Conservation (phyloP, 495 filamentous ascomycete species). For the Penicillium daleae region DNA sequence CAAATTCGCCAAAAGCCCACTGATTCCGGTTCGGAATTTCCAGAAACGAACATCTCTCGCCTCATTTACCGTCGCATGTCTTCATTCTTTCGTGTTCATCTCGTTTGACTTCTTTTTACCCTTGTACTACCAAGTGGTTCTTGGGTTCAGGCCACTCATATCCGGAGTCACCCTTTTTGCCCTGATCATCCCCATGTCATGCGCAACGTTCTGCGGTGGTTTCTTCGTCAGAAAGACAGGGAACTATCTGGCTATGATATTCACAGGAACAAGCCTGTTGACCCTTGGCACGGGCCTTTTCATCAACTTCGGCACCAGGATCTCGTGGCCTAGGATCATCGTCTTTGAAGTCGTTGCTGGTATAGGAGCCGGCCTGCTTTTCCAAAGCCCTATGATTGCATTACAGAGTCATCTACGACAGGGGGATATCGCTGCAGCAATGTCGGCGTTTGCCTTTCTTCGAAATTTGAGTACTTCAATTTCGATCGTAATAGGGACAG, state of each 20-base stretch:
- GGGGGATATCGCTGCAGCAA: slow-evolving; percentile 42
- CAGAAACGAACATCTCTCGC: not conserved
- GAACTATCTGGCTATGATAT: slow-evolving; percentile 47
- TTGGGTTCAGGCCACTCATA: slow-evolving; percentile 7
- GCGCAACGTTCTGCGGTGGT: slow-evolving; percentile 25
- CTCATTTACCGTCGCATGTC: slow-evolving; percentile 8
- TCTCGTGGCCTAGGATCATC: slow-evolving; percentile 64
- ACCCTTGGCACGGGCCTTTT: slow-evolving; percentile 66
- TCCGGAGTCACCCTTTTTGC: slow-evolving; percentile 14
- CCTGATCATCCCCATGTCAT: slow-evolving; percentile 11
- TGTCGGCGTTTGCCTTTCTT: slow-evolving; percentile 43
- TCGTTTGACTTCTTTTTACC: slow-evolving; percentile 16
- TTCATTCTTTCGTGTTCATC: slow-evolving; percentile 12
- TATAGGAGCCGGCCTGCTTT: slow-evolving; percentile 68
- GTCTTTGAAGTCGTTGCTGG: slow-evolving; percentile 55
- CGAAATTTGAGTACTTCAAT: slow-evolving; percentile 40
- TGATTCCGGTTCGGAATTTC: slow-evolving; percentile 12
- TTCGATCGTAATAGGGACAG: slow-evolving; percentile 50
- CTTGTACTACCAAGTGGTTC: slow-evolving; percentile 14
- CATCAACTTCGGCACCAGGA: slow-evolving; percentile 55
- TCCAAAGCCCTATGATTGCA: slow-evolving; percentile 59
- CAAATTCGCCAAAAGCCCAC: slow-evolving; percentile 5
- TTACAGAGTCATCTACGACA: slow-evolving; percentile 41
- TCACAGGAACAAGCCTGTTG: slow-evolving; percentile 58
- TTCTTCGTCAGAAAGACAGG: slow-evolving; percentile 39